Percentiles rank a stretch among this genome's conserved stretches.
These are phyloP conservation scores for Camellia sinensis DNA, from an alignment of 148 eudicot species.

Conservation along the genomic window DNA sequence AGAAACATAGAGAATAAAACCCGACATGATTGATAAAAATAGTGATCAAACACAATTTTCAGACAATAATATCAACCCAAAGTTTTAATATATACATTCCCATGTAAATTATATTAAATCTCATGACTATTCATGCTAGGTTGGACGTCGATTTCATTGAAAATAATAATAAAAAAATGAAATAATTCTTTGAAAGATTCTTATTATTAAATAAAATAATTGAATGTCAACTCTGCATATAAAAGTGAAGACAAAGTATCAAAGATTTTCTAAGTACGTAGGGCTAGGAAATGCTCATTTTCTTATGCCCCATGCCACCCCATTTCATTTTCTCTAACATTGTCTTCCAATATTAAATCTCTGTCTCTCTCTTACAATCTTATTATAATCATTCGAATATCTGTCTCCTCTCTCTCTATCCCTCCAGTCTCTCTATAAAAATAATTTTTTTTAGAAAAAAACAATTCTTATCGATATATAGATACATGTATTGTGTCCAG, in stretches of 20 bases:
- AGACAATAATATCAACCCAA: neutral
- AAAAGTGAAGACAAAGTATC: slow-evolving; percentile 18
- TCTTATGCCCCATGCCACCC: neutral
- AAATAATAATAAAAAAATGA: neutral
- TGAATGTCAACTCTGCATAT: slow-evolving; percentile 29
- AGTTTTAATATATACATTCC: neutral
- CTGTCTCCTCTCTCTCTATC: neutral
- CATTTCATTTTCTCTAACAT: neutral
- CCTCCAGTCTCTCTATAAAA: neutral
- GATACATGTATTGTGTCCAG: neutral
- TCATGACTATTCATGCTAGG: slow-evolving; percentile 3
- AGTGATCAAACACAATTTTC: neutral
- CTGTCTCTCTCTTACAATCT: neutral
- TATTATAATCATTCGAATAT: neutral
- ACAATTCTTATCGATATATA: neutral
- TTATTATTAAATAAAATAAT: neutral
- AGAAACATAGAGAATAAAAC: neutral
- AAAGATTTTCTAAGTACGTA: neutral
- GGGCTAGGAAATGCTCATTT: no score
- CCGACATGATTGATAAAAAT: neutral
- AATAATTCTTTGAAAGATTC: slow-evolving; percentile 28
- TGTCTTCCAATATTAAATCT: neutral
- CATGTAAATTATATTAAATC: neutral
- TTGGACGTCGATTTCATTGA: slow-evolving; percentile 24
- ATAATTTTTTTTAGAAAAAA: no score